These are phyloP conservation scores for Phaeosphaeria sp. DNA, from an alignment of 2,329 filamentous ascomycete genomes.

Conservation along the genomic window DNA sequence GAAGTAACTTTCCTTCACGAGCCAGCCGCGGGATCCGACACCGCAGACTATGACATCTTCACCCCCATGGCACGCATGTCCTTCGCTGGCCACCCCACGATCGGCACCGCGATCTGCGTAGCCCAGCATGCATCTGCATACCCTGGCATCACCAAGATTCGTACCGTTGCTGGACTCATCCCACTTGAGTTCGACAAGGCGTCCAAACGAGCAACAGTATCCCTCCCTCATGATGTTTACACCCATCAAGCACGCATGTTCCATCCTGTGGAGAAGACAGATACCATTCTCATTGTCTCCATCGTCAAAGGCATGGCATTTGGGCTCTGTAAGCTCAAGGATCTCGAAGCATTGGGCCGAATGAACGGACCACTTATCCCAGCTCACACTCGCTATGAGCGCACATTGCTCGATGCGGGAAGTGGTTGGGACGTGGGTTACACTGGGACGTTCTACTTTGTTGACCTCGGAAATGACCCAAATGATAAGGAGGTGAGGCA, in stretches of 20 bases:
- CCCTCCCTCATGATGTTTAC: conserved; percentile 71
- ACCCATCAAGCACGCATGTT: conserved; percentile 57
- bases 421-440: conserved; percentile 59
- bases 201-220: conserved; percentile 56
- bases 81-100: conserved; percentile 65
- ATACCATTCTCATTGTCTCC: conserved; percentile 11
- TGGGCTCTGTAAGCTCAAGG: conserved; percentile 57
- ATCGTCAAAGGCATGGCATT: conserved; percentile 71
- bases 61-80: conserved; percentile 56
- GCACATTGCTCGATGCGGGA: conserved; percentile 42
- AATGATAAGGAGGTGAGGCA: conserved; percentile 20
- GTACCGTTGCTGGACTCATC: conserved; percentile 24
- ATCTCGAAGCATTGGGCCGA: conserved; percentile 56
- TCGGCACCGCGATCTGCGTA: conserved; percentile 59
- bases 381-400: conserved; percentile 30
- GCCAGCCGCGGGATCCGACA: conserved; percentile 16
- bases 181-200: conserved; percentile 15
- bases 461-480: conserved; percentile 57
- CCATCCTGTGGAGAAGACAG: conserved; percentile 35
- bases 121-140: conserved; percentile 30
- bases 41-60: conserved; percentile 59
- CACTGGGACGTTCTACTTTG: conserved; percentile 59
- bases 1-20: conserved; percentile 61
- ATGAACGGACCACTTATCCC: conserved; percentile 50
- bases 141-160: conserved; percentile 12